These are phyloP conservation scores for Phascolomyces articulosus DNA, from an alignment of 371 early-diverging fungal species.

Conservation along the genomic window DNA sequence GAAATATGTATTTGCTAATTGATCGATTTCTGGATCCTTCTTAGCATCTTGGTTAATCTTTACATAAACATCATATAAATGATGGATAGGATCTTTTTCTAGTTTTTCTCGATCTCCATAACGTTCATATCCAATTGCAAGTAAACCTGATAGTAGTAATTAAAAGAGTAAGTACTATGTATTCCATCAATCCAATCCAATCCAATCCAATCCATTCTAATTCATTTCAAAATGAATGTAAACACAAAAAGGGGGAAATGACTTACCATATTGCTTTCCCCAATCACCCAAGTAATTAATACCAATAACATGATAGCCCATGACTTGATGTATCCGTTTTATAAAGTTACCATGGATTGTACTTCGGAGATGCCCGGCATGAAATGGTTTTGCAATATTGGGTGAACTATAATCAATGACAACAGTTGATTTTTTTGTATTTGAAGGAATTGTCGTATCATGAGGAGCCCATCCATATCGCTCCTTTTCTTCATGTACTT, in stretches of 20 bases:
- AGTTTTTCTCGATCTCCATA: constrained; percentile 84
- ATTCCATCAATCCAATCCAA: too few relatives aligned
- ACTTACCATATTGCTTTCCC: constrained; percentile 98
- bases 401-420: constrained; percentile 97
- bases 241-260: too few relatives aligned
- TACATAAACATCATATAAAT: constrained; percentile 96
- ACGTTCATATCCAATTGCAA: constrained; percentile 92
- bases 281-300: constrained; percentile 99
- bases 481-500: constrained; percentile 41
- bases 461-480: constrained; percentile 31
- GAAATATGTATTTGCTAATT: constrained; percentile 89
- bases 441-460: neutral
- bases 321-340: constrained; percentile 80
- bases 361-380: constrained; percentile 98
- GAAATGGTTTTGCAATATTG: constrained; percentile 99
- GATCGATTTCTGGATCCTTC: constrained; percentile 63
- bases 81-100: constrained; percentile 87
- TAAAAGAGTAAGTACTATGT: too few relatives aligned
- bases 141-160: constrained; percentile 54
- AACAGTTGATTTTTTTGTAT: constrained; percentile 42
- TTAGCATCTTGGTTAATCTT: constrained; percentile 77
- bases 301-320: constrained; percentile 86
- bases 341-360: constrained; percentile 99
- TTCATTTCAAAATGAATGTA: too few relatives aligned
- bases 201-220: too few relatives aligned